Conservation (phyloP, 768 basidiomycete genomes). For the Xerocomellus chrysenteron region DNA sequence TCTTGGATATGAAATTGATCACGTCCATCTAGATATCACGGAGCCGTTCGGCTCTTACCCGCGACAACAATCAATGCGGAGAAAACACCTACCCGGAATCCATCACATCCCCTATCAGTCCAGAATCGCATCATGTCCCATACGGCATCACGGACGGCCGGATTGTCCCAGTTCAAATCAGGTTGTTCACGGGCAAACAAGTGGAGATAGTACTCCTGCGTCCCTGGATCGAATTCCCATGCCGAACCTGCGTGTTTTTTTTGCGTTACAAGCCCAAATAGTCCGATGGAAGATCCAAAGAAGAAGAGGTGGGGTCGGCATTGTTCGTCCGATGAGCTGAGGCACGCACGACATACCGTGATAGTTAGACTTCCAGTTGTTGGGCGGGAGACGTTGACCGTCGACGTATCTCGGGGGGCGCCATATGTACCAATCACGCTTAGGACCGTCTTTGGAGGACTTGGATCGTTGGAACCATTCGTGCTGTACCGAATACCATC, state of each 20-base stretch:
- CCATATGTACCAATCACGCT: constrained; percentile 81
- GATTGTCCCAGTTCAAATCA: constrained; percentile 77
- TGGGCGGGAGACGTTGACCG: constrained; percentile 60
- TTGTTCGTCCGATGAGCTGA: background rate
- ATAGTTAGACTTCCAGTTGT: constrained; percentile 72
- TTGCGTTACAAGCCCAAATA: background rate
- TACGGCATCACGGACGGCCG: constrained; percentile 54
- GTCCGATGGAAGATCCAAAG: constrained; percentile 1
- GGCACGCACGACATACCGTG: constrained; percentile 43
- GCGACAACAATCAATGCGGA: background rate
- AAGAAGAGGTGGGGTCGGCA: background rate
- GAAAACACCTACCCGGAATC: constrained; percentile 57
- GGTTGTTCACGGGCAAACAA: constrained; percentile 66
- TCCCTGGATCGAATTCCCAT: constrained; percentile 67
- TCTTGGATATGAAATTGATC: constrained; percentile 68
- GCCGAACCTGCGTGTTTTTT: constrained; percentile 47
- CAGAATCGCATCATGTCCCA: constrained; percentile 71
- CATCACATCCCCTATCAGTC: constrained; percentile 73
- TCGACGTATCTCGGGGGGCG: constrained; percentile 53
- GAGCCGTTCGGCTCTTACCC: constrained; percentile 1
- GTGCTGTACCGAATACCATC: constrained; percentile 42
- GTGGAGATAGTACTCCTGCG: constrained; percentile 73
- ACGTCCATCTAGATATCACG: constrained; percentile 55
- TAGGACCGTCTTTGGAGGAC: constrained; percentile 49
- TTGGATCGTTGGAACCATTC: constrained; percentile 67